phyloP scores from a whole-genome alignment of 768 basidiomycete species.

The Rhodotorula toruloides region DNA sequence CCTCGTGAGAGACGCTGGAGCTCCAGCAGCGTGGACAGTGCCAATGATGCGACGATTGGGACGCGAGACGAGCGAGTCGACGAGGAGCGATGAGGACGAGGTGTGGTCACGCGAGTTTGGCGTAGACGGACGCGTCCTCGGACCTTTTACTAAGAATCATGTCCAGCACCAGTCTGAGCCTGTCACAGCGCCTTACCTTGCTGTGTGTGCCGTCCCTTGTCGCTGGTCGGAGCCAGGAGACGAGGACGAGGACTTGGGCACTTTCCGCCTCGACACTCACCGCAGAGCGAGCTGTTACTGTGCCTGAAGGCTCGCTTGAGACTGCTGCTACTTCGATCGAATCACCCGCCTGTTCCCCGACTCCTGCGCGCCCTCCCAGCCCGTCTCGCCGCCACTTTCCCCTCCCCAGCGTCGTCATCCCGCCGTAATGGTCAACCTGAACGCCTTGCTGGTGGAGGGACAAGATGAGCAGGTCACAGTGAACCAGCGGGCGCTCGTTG shows the following conservation, averaged over 20 bases:
- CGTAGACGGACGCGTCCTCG: background rate
- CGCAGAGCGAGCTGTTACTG: no score
- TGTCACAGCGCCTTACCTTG: no score
- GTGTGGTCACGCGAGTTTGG: background rate
- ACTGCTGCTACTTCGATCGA: no score
- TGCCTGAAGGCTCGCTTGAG: no score
- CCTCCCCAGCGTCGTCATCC: background rate
- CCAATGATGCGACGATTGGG: background rate
- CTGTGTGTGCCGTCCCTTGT: no score
- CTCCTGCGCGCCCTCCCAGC: no score
- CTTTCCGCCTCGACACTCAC: no score
- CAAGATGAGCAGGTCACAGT: constrained; percentile 36
- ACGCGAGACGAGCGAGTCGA: background rate
- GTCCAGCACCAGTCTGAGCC: no score
- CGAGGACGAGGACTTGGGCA: no score
- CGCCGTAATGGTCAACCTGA: constrained; percentile 5
- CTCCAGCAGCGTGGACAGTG: background rate
- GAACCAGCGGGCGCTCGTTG: constrained; percentile 36
- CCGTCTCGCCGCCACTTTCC: no score
- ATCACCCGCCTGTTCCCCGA: no score
- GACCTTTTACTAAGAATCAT: constrained; percentile 34
- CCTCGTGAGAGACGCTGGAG: background rate
- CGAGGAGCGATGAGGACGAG: background rate
- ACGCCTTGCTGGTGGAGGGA: constrained; percentile 15
- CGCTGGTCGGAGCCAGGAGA: no score